A percentile compares a stretch with the other conserved stretches of the same genome.
Evolutionary conservation across 129 eudicot species (phyloP).

Genomic region (Apium graveolens): DNA sequence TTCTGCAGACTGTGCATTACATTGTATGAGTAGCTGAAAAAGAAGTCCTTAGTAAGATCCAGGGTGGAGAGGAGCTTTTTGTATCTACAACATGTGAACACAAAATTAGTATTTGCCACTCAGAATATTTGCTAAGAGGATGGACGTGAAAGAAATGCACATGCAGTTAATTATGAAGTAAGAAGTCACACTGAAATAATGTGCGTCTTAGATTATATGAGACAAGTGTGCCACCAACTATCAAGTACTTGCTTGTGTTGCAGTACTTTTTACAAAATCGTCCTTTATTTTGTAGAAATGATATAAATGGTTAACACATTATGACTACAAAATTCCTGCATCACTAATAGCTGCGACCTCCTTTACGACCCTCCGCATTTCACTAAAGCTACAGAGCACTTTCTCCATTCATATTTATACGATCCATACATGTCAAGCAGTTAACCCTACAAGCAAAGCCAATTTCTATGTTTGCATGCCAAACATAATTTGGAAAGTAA

Average conservation of each 20-base stretch:
- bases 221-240: not conserved
- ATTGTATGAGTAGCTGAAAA: slow-evolving; percentile 51
- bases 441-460: not conserved
- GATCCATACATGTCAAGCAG: not conserved
- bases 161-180: not conserved
- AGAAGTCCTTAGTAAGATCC: slow-evolving; percentile 57
- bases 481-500: not conserved
- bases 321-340: not conserved
- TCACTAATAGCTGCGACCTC: not conserved
- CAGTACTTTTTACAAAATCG: not conserved
- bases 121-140: not conserved
- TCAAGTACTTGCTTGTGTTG: not conserved
- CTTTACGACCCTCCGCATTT: not conserved
- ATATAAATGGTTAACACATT: too few relatives aligned
- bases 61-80: slow-evolving; percentile 68
- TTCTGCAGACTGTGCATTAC: slow-evolving; percentile 44
- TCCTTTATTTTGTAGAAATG: not conserved
- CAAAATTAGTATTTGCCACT: slow-evolving; percentile 7
- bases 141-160: slow-evolving; percentile 2
- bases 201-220: not conserved
- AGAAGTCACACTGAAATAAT: not conserved
- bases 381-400: not conserved
- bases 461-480: not conserved
- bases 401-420: not conserved
- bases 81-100: slow-evolving; percentile 38